These are phyloP conservation scores for Kockiozyma suomiensis DNA, from an alignment of 805 yeast genomes.

Conservation along the genomic window DNA sequence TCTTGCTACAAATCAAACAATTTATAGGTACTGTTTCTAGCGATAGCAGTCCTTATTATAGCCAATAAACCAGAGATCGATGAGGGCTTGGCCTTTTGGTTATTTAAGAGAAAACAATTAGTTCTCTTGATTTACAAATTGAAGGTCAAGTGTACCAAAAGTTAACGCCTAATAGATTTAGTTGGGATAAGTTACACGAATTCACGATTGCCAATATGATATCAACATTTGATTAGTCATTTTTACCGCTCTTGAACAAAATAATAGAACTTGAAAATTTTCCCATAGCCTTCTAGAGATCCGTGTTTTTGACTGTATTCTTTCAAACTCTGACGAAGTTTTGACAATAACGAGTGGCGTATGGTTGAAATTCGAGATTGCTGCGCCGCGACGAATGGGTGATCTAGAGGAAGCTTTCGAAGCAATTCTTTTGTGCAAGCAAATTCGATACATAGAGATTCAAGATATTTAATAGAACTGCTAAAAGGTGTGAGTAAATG, in stretches of 20 bases:
- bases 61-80: background rate
- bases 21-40: too few species aligned
- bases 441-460: conserved; percentile 2
- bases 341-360: background rate
- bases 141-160: too few species aligned
- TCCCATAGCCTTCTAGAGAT: conserved; percentile 3
- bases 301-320: background rate
- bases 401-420: conserved; percentile 9
- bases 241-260: background rate
- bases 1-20: background rate
- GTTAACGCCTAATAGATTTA: too few species aligned
- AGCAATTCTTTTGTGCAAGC: background rate
- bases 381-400: conserved; percentile 26
- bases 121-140: too few species aligned
- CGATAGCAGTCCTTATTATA: background rate
- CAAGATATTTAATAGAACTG: conserved; percentile 10
- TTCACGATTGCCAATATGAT: too few species aligned
- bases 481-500: too few species aligned
- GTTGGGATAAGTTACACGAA: too few species aligned
- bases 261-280: conserved; percentile 2
- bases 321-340: background rate
- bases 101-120: too few species aligned
- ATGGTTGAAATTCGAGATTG: conserved; percentile 6
- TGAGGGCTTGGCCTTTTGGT: too few species aligned
- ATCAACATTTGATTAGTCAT: too few species aligned